Evolutionary conservation across 805 yeast genomes (phyloP).

Genomic region (Saccharomycopsis selenospora): DNA sequence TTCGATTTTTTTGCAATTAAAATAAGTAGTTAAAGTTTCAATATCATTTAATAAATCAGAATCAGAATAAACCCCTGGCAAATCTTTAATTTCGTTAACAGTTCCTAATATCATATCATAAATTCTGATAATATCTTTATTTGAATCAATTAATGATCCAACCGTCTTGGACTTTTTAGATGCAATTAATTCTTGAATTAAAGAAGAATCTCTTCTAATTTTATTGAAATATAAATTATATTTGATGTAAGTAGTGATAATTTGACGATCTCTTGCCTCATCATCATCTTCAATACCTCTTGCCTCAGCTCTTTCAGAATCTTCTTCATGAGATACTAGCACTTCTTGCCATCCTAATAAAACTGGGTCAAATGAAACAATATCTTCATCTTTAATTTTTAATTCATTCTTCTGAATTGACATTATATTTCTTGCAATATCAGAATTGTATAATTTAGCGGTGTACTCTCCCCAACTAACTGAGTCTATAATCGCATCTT

Average conservation of each 20-base stretch:
- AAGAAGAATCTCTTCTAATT: slow-evolving; percentile 60
- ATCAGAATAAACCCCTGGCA: slow-evolving; percentile 91
- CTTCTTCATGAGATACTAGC: slow-evolving; percentile 49
- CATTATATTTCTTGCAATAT: slow-evolving; percentile 55
- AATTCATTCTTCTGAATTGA: slow-evolving; percentile 30
- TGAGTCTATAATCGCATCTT: slow-evolving; percentile 32
- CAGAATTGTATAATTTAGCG: slow-evolving; percentile 63
- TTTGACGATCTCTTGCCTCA: slow-evolving; percentile 62
- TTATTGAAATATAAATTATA: slow-evolving; percentile 60
- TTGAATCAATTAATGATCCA: slow-evolving; percentile 19
- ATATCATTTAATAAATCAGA: slow-evolving; percentile 56
- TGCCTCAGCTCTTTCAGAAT: slow-evolving; percentile 39
- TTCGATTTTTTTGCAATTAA: slow-evolving; percentile 36
- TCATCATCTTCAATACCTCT: slow-evolving; percentile 42
- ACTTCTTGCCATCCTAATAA: slow-evolving; percentile 66
- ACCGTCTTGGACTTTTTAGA: slow-evolving; percentile 14
- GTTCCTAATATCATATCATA: slow-evolving; percentile 46
- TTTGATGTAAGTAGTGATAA: slow-evolving; percentile 66
- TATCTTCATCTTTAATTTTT: slow-evolving; percentile 30
- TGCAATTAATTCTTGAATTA: slow-evolving; percentile 33
- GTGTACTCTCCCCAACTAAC: slow-evolving; percentile 53
- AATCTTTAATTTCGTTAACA: slow-evolving; percentile 54
- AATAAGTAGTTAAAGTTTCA: slow-evolving; percentile 41
- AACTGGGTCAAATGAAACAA: slow-evolving; percentile 47
- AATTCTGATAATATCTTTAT: slow-evolving; percentile 39